Percentiles rank a stretch among this genome's conserved stretches.
phyloP scores from a whole-genome alignment of 1,139 yeast species.

The Petasospora fabianii region DNA sequence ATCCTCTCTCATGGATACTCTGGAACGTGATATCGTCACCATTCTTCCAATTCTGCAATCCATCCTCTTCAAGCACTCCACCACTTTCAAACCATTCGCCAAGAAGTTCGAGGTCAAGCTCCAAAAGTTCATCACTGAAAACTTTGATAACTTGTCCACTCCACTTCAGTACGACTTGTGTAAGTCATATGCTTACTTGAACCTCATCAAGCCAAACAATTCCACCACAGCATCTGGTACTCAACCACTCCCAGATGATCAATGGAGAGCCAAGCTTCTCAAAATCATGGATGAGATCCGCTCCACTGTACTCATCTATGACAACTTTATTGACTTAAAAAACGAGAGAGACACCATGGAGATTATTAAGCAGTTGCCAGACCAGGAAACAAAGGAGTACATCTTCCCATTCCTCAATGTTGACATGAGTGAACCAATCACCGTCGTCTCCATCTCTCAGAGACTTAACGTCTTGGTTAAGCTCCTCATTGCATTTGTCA shows the following conservation, averaged over 20 bases:
- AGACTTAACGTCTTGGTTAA: constrained; percentile 46
- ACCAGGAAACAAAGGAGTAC: constrained; percentile 26
- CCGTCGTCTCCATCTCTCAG: constrained; percentile 47
- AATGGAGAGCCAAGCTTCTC: constrained; percentile 46
- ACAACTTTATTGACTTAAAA: constrained; percentile 51
- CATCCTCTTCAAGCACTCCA: constrained; percentile 58
- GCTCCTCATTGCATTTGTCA: constrained; percentile 43
- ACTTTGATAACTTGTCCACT: constrained; percentile 36
- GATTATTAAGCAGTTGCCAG: constrained; percentile 36
- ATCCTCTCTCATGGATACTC: constrained; percentile 43
- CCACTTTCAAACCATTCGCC: constrained; percentile 79
- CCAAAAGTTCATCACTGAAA: constrained; percentile 32
- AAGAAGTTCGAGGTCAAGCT: constrained; percentile 53
- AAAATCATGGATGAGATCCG: constrained; percentile 44
- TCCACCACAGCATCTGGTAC: constrained; percentile 27
- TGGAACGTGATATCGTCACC: constrained; percentile 34
- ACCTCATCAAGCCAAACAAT: constrained; percentile 52
- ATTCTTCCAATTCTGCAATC: constrained; percentile 47
- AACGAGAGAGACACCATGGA: constrained; percentile 47
- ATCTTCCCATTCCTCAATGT: constrained; percentile 47
- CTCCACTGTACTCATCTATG: constrained; percentile 50
- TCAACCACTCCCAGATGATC: constrained; percentile 34
- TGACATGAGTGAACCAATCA: constrained; percentile 53
- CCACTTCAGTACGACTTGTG: constrained; percentile 42
- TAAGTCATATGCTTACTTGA: constrained; percentile 55